Conservation (phyloP, 176 grass and related monocot genomes). For the Microstegium vimineum region DNA sequence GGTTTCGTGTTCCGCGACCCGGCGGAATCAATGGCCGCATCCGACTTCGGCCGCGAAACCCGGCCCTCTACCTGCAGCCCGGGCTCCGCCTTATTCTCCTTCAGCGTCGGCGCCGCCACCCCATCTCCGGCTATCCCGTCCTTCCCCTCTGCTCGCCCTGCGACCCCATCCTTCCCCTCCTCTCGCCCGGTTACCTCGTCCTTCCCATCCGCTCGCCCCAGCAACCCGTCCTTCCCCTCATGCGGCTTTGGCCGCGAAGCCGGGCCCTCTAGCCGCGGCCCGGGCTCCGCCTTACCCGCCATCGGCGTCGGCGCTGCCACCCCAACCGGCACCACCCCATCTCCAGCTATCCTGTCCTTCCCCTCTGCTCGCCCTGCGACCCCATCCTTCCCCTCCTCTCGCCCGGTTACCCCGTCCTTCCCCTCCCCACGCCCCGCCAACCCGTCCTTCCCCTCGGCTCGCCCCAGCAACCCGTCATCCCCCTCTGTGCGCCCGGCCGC, state of each 20-base stretch:
- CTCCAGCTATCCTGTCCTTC: conserved; percentile 19
- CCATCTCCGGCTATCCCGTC: conserved; percentile 14
- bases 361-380: neutral
- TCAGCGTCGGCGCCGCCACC: conserved; percentile 35
- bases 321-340: no score
- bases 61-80: conserved; percentile 32
- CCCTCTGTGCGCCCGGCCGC: neutral
- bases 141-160: neutral
- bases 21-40: conserved; percentile 32
- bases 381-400: neutral
- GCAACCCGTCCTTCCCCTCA: neutral
- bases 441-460: neutral
- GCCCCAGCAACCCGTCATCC: no score
- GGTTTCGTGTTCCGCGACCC: conserved; percentile 5
- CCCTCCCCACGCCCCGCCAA: neutral
- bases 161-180: no score
- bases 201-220: no score
- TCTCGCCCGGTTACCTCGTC: no score
- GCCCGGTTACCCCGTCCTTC: neutral
- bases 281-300: conserved; percentile 24
- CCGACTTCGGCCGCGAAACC: conserved; percentile 39
- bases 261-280: conserved; percentile 33
- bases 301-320: conserved; percentile 38
- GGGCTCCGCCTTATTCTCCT: conserved; percentile 25
- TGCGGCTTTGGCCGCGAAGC: conserved; percentile 44